Evolutionary conservation across 2,329 filamentous ascomycete genomes (phyloP), one percentile per base, ranked within the genome.

Genomic region (Arachnopeziza araneosa): DNA sequence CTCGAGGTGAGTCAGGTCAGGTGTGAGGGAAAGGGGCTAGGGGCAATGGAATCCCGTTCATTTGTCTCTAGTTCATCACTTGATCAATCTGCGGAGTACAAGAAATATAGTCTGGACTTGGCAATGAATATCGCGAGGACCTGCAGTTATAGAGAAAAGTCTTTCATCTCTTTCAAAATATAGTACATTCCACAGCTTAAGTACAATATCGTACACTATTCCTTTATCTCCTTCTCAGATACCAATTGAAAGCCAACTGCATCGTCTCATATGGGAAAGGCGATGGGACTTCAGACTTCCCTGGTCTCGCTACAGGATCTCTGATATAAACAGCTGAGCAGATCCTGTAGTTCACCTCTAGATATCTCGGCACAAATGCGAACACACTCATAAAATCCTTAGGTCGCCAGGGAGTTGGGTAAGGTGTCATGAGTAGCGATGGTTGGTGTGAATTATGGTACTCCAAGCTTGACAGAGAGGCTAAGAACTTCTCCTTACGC

Each of bases 341-440:
- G 69, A 98, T 89, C 71, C 93, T 96, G 75, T 96, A 95, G 80
- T 98, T 97, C 68, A 99, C 95, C 78, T 99, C 96, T 62, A 99
- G 84, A 75, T 98, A 99, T 57, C 90, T 81, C 12, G 95, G 95
- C 67, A 99, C 92, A 75, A 96, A 97, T 24, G 93, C 92, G 75
- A 99, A 99, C 0, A 93, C 87, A 56, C 84, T 82, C 90, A 99
- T 96, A 76, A 84, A 98, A 56, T 88, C 83, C 59, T 92, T 83
- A 14, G 95, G 95, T 65, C 82, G 78, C 95, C 95, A 99, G 14
- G 95, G 95, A 1, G 93, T 97, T 4, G 83, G 83, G 73, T 99
- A 99, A 2, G 95, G 91, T 22, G 24, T 83, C 81, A 60, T 95
- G 95, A 1, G 93, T 96, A 36, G 91, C 93, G 36, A 44, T 14